phyloP scores from a whole-genome alignment of 805 yeast genomes.

The Saccharomycopsis amapae region DNA sequence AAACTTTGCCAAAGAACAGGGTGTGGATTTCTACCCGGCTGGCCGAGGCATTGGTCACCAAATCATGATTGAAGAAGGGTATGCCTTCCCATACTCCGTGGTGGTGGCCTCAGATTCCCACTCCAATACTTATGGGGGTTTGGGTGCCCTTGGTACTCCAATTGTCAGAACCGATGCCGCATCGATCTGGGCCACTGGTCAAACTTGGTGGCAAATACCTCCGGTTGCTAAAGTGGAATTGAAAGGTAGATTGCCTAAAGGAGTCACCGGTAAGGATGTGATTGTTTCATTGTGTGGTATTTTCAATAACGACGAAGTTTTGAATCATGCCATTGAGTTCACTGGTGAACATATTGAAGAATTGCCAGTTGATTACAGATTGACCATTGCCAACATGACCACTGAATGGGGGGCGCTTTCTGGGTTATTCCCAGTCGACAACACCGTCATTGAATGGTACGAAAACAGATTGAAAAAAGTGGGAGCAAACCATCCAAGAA shows the following conservation, averaged over 20 bases:
- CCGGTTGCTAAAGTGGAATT: conserved; percentile 95
- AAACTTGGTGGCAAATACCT: conserved; percentile 99
- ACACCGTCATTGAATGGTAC: conserved; percentile 71
- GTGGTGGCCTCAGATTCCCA: conserved; percentile 98
- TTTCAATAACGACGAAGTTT: conserved; percentile 86
- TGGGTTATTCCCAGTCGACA: conserved; percentile 95
- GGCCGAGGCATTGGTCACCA: conserved; percentile 99
- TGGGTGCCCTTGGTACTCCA: conserved; percentile 94
- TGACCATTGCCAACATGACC: conserved; percentile 95
- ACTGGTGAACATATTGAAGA: conserved; percentile 70
- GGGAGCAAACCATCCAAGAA: conserved; percentile 63
- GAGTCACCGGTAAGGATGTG: conserved; percentile 94
- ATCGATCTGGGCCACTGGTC: conserved; percentile 98
- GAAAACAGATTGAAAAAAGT: conserved; percentile 43
- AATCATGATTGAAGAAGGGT: conserved; percentile 98
- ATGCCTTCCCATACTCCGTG: conserved; percentile 88
- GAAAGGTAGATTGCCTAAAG: conserved; percentile 70
- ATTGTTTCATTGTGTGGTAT: conserved; percentile 94
- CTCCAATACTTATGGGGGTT: conserved; percentile 96
- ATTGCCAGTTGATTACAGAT: conserved; percentile 72
- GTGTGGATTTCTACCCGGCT: conserved; percentile 95
- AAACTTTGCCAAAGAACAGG: conserved; percentile 81
- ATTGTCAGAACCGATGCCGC: conserved; percentile 99
- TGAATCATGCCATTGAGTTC: conserved; percentile 91
- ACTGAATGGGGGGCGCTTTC: conserved; percentile 99